phyloP scores from a whole-genome alignment of 441 rosid species.

The Erodium texanum region DNA sequence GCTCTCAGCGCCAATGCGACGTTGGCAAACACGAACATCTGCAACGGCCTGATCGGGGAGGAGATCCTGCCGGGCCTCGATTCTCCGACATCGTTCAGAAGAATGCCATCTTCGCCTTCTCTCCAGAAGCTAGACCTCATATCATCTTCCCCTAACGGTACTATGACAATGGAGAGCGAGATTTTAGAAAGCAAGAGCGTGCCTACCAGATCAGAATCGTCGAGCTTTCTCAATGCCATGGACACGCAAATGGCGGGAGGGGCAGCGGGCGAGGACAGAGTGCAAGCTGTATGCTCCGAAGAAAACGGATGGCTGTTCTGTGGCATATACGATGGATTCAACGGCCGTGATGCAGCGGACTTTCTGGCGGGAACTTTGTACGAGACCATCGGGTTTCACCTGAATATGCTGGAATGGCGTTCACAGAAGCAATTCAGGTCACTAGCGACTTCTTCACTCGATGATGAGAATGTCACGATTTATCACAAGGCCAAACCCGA shows the following conservation, averaged over 20 bases:
- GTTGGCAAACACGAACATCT: slow-evolving; percentile 81
- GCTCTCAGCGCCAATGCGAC: slow-evolving; percentile 91
- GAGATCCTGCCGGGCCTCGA: slow-evolving; percentile 83
- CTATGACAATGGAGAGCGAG: slow-evolving; percentile 37
- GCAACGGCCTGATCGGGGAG: slow-evolving; percentile 74
- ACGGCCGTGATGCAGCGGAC: slow-evolving; percentile 97
- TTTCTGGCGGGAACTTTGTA: slow-evolving; percentile 88
- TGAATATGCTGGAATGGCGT: slow-evolving; percentile 34
- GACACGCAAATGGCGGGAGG: slow-evolving; percentile 95
- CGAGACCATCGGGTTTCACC: slow-evolving; percentile 51
- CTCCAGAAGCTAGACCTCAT: slow-evolving; percentile 68
- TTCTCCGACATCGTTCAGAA: slow-evolving; percentile 76
- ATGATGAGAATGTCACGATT: neutral
- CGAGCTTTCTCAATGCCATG: slow-evolving; percentile 56
- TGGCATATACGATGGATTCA: slow-evolving; percentile 83
- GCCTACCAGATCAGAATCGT: neutral
- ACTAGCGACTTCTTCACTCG: neutral
- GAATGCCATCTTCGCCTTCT: slow-evolving; percentile 62
- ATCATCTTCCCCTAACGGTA: slow-evolving; percentile 75
- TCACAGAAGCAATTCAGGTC: neutral
- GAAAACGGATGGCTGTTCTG: slow-evolving; percentile 90
- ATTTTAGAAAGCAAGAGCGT: neutral
- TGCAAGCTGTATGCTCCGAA: slow-evolving; percentile 95
- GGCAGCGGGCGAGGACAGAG: slow-evolving; percentile 97
- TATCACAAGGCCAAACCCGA: too few relatives aligned